Percentiles rank a stretch among this genome's conserved stretches.
Evolutionary conservation across 139 green algal genomes (phyloP).

Genomic region (Micractinium sp.): DNA sequence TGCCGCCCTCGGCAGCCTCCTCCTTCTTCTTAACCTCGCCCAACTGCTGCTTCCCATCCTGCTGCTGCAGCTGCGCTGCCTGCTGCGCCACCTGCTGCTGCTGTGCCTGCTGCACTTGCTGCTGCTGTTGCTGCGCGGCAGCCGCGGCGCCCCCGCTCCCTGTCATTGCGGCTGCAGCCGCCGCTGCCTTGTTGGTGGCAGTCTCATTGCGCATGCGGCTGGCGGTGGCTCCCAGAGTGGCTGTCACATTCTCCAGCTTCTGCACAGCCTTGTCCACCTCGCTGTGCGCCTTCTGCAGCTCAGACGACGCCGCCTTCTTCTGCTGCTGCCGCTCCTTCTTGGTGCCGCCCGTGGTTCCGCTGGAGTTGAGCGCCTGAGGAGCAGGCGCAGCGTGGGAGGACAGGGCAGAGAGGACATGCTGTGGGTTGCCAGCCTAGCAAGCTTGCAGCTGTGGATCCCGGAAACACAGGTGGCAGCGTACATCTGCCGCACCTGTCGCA

Average conservation of each 20-base stretch:
- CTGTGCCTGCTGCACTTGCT: background rate
- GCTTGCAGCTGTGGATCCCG: background rate
- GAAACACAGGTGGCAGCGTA: background rate
- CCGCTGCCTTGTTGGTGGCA: background rate
- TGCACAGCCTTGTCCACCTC: conserved; percentile 37
- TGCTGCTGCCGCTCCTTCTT: conserved; percentile 18
- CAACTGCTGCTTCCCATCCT: background rate
- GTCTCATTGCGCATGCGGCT: conserved; percentile 42
- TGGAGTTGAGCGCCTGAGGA: conserved; percentile 19
- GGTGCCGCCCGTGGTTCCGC: conserved; percentile 6
- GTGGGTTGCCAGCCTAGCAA: background rate
- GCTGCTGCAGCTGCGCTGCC: background rate
- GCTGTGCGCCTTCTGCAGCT: conserved; percentile 1
- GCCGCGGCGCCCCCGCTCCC: background rate
- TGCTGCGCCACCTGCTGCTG: background rate
- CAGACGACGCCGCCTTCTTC: conserved; percentile 13
- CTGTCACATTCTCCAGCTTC: conserved; percentile 35
- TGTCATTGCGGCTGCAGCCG: background rate
- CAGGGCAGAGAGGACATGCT: background rate
- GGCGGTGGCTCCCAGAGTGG: conserved; percentile 32
- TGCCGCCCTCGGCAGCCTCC: background rate
- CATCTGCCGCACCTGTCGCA: no score
- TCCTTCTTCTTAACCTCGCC: background rate
- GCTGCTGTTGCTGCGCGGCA: background rate
- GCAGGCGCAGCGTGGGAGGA: background rate